Base-by-base conservation (phyloP, 2,329 filamentous ascomycete species). In the Lizonia empirigonia region DNA sequence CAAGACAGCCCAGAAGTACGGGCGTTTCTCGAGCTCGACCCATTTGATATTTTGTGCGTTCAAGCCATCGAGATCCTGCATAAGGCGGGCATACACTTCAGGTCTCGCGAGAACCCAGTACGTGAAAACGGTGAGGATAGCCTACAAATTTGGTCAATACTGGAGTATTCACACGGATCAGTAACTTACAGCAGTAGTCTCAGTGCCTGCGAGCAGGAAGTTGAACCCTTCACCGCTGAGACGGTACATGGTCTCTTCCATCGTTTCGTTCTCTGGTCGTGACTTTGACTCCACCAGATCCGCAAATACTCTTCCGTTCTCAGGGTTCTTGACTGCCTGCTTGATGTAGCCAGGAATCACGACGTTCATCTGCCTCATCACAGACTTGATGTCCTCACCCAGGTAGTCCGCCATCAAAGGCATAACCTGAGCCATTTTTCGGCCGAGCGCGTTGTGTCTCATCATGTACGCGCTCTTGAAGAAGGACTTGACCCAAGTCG, bases 71-170 rank as follows among this genome's bases (percentile, higher is more conserved):
- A 66, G 60, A 16, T 62, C 65, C 33, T 51, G 59, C 53, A 54
- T 56, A 13, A 70, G 54, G 18, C 59, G 56, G 4, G 50, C 37
- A 30, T 63, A 59, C 15, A 65, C 27, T 22, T 54, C 34, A 26
- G 61, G 67, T 22, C 65, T 69, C 33, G 62, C 65, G 12, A 70
- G 69, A 2, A 77, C 55, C 63, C 68, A 64, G 55, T 69, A 73
- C 5, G 67, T 58, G 41, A 66, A 64, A 13, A 67, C 60, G 4
- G 70, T 60, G 9, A 74, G 63, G n/a, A 65, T 65, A 38, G 44
- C 68, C 64, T 55, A 53, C 10, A 32, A 13, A 18, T 3, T 34
- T 23, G 8, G 13, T 41, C 8, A 35, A 27, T 19, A 26, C 9
- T 15, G 19, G 1, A 5, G 5, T 4, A 18, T 13, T 9, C 0